A percentile compares a stretch with the other conserved stretches of the same genome.
phyloP scores from a whole-genome alignment of 495 filamentous ascomycete species.

The Penicillium bialowiezense region DNA sequence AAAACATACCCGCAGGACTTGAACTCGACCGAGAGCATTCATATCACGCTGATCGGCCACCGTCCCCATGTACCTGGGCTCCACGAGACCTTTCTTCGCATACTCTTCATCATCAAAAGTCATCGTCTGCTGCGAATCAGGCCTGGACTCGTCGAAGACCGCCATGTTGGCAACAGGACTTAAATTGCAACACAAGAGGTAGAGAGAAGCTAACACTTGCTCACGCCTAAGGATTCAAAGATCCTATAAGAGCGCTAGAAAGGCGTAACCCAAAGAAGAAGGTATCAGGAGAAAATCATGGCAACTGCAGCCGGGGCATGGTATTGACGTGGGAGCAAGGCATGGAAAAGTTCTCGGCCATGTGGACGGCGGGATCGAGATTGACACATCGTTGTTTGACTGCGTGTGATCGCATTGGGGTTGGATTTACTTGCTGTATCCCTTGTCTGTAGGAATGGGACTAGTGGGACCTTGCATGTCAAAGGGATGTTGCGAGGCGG shows the following conservation, averaged over 20 bases:
- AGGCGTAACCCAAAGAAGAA: constrained; percentile 17
- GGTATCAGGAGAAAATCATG: constrained; percentile 16
- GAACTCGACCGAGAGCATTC: constrained; percentile 40
- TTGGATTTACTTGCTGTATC: constrained; percentile 8
- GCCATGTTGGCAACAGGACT: constrained; percentile 12
- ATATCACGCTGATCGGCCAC: constrained; percentile 39
- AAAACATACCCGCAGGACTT: constrained; percentile 37
- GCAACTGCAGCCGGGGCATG: constrained; percentile 8
- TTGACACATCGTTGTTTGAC: constrained; percentile 23
- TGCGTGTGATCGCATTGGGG: constrained; percentile 4
- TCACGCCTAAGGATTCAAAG: neutral
- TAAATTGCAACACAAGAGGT: neutral
- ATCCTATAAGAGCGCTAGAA: neutral
- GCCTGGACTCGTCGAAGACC: constrained; percentile 1
- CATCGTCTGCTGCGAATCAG: constrained; percentile 14
- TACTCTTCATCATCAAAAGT: constrained; percentile 24
- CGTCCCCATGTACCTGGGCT: constrained; percentile 42
- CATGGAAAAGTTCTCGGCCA: constrained; percentile 23
- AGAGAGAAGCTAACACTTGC: too few relatives aligned
- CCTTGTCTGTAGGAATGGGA: constrained; percentile 20
- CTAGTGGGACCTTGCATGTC: constrained; percentile 29
- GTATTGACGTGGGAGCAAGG: constrained; percentile 23
- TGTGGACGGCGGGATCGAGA: neutral
- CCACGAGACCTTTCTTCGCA: constrained; percentile 27
- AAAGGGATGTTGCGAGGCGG: constrained; percentile 7